Conservation (phyloP, 495 filamentous ascomycete genomes). For the Entonaema liquescens region DNA sequence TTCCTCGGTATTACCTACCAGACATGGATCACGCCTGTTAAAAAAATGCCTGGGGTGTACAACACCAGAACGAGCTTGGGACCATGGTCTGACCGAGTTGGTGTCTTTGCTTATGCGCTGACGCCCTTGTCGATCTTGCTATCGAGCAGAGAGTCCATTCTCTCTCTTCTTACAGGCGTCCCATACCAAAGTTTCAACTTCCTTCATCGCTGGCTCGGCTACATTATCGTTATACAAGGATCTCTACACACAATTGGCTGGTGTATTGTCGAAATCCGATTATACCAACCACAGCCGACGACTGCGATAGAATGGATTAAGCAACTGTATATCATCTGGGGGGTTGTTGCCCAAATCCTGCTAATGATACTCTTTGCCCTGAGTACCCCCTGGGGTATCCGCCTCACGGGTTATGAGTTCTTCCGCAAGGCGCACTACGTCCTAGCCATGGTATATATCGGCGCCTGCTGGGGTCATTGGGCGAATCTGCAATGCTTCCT, state of each 20-base stretch:
- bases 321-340: slow-evolving; percentile 70
- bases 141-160: slow-evolving; percentile 66
- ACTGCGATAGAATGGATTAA: slow-evolving; percentile 60
- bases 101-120: slow-evolving; percentile 71
- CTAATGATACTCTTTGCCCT: slow-evolving; percentile 63
- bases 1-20: slow-evolving; percentile 68
- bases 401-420: slow-evolving; percentile 71
- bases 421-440: slow-evolving; percentile 72
- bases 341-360: slow-evolving; percentile 68
- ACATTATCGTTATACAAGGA: slow-evolving; percentile 68
- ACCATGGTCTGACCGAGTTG: slow-evolving; percentile 69
- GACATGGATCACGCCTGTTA: slow-evolving; percentile 68
- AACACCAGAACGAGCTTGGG: slow-evolving; percentile 68
- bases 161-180: slow-evolving; percentile 68
- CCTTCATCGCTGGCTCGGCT: slow-evolving; percentile 71
- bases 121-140: slow-evolving; percentile 69
- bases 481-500: slow-evolving; percentile 67
- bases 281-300: slow-evolving; percentile 72
- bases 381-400: slow-evolving; percentile 63
- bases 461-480: slow-evolving; percentile 76
- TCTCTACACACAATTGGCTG: slow-evolving; percentile 72
- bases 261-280: slow-evolving; percentile 65
- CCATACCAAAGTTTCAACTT: slow-evolving; percentile 77
- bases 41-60: slow-evolving; percentile 52
- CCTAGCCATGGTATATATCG: slow-evolving; percentile 70